phyloP scores from a whole-genome alignment of 2,329 filamentous ascomycete species.

The Scytalidium sp. region DNA sequence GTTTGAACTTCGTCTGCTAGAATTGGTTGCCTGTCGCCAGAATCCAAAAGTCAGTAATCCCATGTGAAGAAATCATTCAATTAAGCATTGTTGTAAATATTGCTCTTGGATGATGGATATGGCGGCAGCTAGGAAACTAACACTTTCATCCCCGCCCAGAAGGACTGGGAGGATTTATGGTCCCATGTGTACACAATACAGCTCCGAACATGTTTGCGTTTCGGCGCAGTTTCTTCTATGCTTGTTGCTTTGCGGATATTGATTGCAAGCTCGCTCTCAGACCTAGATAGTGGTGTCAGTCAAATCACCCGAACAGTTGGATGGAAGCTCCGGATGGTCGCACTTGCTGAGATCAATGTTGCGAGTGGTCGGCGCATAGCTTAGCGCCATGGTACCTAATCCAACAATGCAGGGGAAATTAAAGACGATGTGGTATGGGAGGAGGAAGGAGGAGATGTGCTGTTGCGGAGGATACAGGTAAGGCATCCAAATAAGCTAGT shows the following conservation, averaged over 20 bases:
- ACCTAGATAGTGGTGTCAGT: slow-evolving; percentile 38
- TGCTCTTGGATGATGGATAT: not conserved
- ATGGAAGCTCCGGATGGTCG: slow-evolving; percentile 13
- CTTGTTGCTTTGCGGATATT: slow-evolving; percentile 70
- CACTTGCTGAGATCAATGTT: slow-evolving; percentile 31
- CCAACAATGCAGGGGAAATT: not conserved
- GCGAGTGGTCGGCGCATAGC: slow-evolving; percentile 25
- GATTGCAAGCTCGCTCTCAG: slow-evolving; percentile 66
- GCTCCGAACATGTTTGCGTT: slow-evolving; percentile 92
- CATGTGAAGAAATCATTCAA: not conserved
- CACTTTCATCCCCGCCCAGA: slow-evolving; percentile 99
- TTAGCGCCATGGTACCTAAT: slow-evolving; percentile 18
- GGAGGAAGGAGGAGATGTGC: not conserved
- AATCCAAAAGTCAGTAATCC: slow-evolving; percentile 9
- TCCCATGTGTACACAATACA: slow-evolving; percentile 99
- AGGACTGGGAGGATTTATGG: slow-evolving; percentile 90
- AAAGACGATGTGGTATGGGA: slow-evolving; percentile 2
- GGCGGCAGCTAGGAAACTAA: slow-evolving; percentile 44
- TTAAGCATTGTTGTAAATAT: not conserved
- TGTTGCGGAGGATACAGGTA: not conserved
- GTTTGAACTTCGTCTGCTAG: slow-evolving; percentile 98
- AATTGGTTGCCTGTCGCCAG: slow-evolving; percentile 76
- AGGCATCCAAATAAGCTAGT: not conserved
- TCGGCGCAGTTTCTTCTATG: slow-evolving; percentile 64
- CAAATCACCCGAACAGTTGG: slow-evolving; percentile 1